phyloP scores from a whole-genome alignment of 2,329 filamentous ascomycete species.

The Onygenales sp. region DNA sequence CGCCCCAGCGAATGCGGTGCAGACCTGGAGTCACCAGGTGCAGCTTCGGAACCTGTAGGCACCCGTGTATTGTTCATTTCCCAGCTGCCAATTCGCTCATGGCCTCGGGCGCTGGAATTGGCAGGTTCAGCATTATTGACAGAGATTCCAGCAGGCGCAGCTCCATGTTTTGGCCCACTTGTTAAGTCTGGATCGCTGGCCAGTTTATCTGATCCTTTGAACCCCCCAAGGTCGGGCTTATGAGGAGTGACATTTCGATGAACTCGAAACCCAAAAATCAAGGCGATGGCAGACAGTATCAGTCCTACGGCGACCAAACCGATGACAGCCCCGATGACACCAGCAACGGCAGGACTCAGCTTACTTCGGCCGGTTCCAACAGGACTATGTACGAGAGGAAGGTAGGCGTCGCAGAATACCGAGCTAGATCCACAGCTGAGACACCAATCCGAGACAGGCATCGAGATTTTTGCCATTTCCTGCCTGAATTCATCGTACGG shows the following conservation, averaged over 20 bases:
- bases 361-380: constrained; percentile 9
- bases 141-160: background rate
- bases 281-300: constrained; percentile 33
- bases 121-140: constrained; percentile 1
- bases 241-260: constrained; percentile 23
- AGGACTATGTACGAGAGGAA: constrained; percentile 12
- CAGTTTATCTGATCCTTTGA: constrained; percentile 47
- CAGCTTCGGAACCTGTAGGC: constrained; percentile 12
- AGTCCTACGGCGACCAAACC: constrained; percentile 31
- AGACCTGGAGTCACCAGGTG: constrained; percentile 7
- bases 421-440: constrained; percentile 34
- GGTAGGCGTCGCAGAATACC: constrained; percentile 43
- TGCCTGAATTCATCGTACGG: constrained; percentile 42
- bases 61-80: constrained; percentile 37
- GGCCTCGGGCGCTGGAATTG: constrained; percentile 23
- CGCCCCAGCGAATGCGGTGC: background rate
- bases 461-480: constrained; percentile 34
- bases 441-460: constrained; percentile 44
- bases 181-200: constrained; percentile 45
- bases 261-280: constrained; percentile 32
- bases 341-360: constrained; percentile 39
- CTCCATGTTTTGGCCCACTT: constrained; percentile 12
- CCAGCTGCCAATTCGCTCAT: constrained; percentile 50
- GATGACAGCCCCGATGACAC: constrained; percentile 48
- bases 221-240: constrained; percentile 38